Evolutionary conservation across 345 rosid genomes (phyloP).

Genomic region (Lagerstroemia speciosa): DNA sequence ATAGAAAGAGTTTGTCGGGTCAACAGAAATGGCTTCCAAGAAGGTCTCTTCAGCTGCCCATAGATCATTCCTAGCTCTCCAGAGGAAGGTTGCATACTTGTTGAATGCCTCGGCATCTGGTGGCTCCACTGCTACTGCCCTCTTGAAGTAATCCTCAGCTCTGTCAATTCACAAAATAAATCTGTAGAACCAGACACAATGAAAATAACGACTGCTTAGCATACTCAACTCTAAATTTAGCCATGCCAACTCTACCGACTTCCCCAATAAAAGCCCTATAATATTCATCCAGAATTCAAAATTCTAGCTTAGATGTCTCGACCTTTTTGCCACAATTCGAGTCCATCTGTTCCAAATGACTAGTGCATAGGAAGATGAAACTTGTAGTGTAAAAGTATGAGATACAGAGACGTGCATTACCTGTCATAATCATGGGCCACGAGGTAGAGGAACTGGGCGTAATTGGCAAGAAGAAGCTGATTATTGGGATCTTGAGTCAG

Average conservation of each 20-base stretch:
- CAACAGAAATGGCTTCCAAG: slow-evolving; percentile 76
- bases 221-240: neutral
- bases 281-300: neutral
- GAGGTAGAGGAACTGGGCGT: slow-evolving; percentile 79
- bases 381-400: neutral
- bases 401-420: slow-evolving; percentile 24
- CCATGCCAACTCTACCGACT: neutral
- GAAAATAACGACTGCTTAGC: neutral
- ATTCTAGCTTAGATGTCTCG: neutral
- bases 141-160: slow-evolving; percentile 80
- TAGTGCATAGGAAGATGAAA: neutral
- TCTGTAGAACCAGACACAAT: neutral
- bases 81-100: slow-evolving; percentile 79
- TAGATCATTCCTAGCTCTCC: slow-evolving; percentile 65
- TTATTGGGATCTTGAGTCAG: slow-evolving; percentile 56
- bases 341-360: neutral
- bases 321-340: neutral
- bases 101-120: slow-evolving; percentile 67
- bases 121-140: slow-evolving; percentile 49
- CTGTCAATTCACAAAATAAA: slow-evolving; percentile 25
- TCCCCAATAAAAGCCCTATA: neutral
- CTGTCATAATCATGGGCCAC: slow-evolving; percentile 66
- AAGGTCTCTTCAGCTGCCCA: slow-evolving; percentile 94
- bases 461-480: slow-evolving; percentile 71
- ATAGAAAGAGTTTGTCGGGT: slow-evolving; percentile 56